Percentiles rank a stretch among this genome's conserved stretches.
Conservation (phyloP, 2,329 filamentous ascomycete species). For the Calonectria ilicicola region DNA sequence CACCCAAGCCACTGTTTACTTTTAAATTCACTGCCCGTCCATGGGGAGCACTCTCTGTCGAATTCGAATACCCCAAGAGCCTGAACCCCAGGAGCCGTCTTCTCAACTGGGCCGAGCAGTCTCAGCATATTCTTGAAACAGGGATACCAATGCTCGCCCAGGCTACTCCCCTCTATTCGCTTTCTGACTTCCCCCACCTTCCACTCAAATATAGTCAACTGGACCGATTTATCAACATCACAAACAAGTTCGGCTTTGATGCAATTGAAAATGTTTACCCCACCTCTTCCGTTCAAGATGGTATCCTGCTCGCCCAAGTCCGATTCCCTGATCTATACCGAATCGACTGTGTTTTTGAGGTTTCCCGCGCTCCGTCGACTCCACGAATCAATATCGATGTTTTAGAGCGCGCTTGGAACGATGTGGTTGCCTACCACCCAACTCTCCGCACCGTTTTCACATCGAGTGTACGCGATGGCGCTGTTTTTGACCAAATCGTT, state of each 20-base stretch:
- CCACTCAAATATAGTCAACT: slow-evolving; percentile 7
- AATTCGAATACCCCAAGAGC: slow-evolving; percentile 17
- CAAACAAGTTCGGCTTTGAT: slow-evolving; percentile 4
- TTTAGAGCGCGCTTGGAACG: slow-evolving; percentile 13
- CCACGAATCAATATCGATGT: not conserved
- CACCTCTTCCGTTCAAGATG: slow-evolving; percentile 14
- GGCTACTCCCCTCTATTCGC: slow-evolving; percentile 9
- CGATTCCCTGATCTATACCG: slow-evolving; percentile 9
- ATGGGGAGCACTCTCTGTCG: slow-evolving; percentile 7
- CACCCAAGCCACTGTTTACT: not conserved
- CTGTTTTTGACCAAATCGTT: slow-evolving; percentile 15
- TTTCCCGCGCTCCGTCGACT: not conserved
- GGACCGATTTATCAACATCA: not conserved
- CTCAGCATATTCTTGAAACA: slow-evolving; percentile 2
- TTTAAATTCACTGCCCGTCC: slow-evolving; percentile 13
- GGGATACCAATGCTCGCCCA: slow-evolving; percentile 9
- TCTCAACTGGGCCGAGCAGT: slow-evolving; percentile 12
- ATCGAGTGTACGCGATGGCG: slow-evolving; percentile 13
- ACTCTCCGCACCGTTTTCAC: slow-evolving; percentile 12
- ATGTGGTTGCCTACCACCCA: slow-evolving; percentile 12
- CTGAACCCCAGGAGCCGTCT: not conserved
- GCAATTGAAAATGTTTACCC: slow-evolving; percentile 12
- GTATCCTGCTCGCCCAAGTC: slow-evolving; percentile 19
- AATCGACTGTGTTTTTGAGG: slow-evolving; percentile 18
- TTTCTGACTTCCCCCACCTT: slow-evolving; percentile 13